These are phyloP conservation scores for Dactylellina parvicollis DNA, from an alignment of 2,329 filamentous ascomycete species.

Conservation along the genomic window DNA sequence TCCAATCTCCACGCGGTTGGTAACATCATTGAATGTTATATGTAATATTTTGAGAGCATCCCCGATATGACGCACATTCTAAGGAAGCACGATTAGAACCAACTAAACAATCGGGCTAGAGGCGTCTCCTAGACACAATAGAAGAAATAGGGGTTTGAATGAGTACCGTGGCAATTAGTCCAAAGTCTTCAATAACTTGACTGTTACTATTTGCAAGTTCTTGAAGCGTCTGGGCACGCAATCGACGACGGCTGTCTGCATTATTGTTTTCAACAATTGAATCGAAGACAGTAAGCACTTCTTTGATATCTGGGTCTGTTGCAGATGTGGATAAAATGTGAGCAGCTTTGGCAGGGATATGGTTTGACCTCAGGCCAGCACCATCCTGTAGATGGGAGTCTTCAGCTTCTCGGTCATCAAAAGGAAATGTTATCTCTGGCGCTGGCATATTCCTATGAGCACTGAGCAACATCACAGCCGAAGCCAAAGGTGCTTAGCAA, in stretches of 20 bases:
- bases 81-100: neutral
- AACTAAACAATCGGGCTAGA: neutral
- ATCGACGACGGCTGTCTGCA: slow-evolving; percentile 37
- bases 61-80: slow-evolving; percentile 42
- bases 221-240: slow-evolving; percentile 28
- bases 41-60: slow-evolving; percentile 29
- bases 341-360: slow-evolving; percentile 27
- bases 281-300: slow-evolving; percentile 35
- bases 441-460: slow-evolving; percentile 23
- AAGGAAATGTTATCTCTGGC: slow-evolving; percentile 20
- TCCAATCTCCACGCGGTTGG: slow-evolving; percentile 20
- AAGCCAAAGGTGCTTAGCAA: too few relatives aligned
- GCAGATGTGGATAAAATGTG: slow-evolving; percentile 39
- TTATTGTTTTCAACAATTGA: slow-evolving; percentile 40
- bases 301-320: slow-evolving; percentile 48
- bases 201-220: slow-evolving; percentile 35
- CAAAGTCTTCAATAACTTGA: slow-evolving; percentile 40
- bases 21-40: slow-evolving; percentile 28
- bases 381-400: slow-evolving; percentile 9
- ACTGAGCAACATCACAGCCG: too few relatives aligned
- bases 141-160: neutral
- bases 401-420: slow-evolving; percentile 23
- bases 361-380: slow-evolving; percentile 16
- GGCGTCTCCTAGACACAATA: neutral
- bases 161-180: slow-evolving; percentile 33